Percentiles rank a stretch among this genome's conserved stretches.
These are phyloP conservation scores for Phoma sp. DNA, from an alignment of 2,329 filamentous ascomycete species.

Conservation along the genomic window DNA sequence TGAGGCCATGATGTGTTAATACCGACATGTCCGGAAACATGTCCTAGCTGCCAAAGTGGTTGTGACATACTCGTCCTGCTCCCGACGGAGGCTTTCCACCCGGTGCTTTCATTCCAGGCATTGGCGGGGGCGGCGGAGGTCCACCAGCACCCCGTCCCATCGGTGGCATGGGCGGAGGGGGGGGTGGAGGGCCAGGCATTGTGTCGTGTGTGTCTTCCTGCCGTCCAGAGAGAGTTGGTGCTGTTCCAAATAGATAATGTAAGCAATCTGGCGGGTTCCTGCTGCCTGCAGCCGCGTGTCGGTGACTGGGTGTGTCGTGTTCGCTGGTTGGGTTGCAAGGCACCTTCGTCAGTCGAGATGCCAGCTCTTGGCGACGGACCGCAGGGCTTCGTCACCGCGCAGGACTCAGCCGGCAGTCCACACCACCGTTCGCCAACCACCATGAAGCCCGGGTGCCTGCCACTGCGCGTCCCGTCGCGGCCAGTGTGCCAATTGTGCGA, in stretches of 20 bases:
- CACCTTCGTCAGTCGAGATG: slow-evolving; percentile 6
- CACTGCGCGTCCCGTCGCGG: slow-evolving; percentile 39
- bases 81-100: slow-evolving; percentile 40
- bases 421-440: slow-evolving; percentile 12
- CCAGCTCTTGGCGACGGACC: slow-evolving; percentile 10
- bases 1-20: slow-evolving; percentile 6
- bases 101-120: slow-evolving; percentile 45
- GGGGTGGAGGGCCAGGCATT: slow-evolving; percentile 47
- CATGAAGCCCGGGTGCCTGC: slow-evolving; percentile 40
- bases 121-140: slow-evolving; percentile 47
- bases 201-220: slow-evolving; percentile 26
- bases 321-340: slow-evolving; percentile 19
- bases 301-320: slow-evolving; percentile 29
- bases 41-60: background rate
- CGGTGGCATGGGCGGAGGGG: slow-evolving; percentile 48
- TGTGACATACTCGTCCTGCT: slow-evolving; percentile 45
- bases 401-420: background rate
- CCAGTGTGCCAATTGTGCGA: slow-evolving; percentile 46
- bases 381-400: slow-evolving; percentile 12
- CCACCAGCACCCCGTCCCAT: slow-evolving; percentile 49
- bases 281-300: slow-evolving; percentile 26
- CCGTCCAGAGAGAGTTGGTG: background rate
- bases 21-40: background rate
- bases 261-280: slow-evolving; percentile 11
- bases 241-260: background rate